Base-by-base conservation (phyloP, 2,329 filamentous ascomycete species). In the Cladophialophora exuberans region DNA sequence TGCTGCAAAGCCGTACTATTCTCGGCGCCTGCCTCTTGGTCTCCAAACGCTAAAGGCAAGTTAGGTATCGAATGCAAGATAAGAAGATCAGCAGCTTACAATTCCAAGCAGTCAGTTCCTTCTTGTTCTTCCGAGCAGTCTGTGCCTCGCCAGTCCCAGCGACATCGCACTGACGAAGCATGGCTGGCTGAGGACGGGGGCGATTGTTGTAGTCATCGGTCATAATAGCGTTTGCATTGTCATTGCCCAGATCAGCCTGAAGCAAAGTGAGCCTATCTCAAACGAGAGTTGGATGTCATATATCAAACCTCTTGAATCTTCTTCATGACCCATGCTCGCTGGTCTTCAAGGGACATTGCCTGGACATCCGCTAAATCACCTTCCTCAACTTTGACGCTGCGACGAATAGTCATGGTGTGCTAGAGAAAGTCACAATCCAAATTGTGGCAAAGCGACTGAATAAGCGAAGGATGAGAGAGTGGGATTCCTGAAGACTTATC, bases 191-290 rank as follows among this genome's bases (percentile, higher is more conserved):
- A 35, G 17, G 53, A 50, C 6, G 39, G 31, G 17, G 57, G 54
- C 11, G 56, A 50, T 17, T 45, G 54, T 35, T 60, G 22, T 25
- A 48, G 42, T 72, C 71, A 3, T 46, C 52, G 4, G 71, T 72
- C 6, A 70, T 72, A 25, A 75, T 66, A 36, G 65, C 54, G 43
- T 74, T 70, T 10, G 72, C 67, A 30, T 70, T 67, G 6, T 62
- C 65, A 7, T 65, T 67, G 2, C 72, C 72, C n/a, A 75, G 54
- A 57, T 75, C 72, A 4, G 63, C 67, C 72, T 74, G 31, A 28
- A 35, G n/a, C 13, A 17, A 18, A 22, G 18, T 56, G 20, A 56
- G 57, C 44, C 4, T 42, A n/a, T n/a, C n/a, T n/a, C n/a, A n/a
- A n/a, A n/a, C n/a, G n/a, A n/a, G n/a, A n/a, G n/a, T n/a, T n/a